Evolutionary conservation across 2,329 filamentous ascomycete genomes (phyloP), one percentile per base, ranked within the genome.

Genomic region (Aspergillus novoparasiticus): DNA sequence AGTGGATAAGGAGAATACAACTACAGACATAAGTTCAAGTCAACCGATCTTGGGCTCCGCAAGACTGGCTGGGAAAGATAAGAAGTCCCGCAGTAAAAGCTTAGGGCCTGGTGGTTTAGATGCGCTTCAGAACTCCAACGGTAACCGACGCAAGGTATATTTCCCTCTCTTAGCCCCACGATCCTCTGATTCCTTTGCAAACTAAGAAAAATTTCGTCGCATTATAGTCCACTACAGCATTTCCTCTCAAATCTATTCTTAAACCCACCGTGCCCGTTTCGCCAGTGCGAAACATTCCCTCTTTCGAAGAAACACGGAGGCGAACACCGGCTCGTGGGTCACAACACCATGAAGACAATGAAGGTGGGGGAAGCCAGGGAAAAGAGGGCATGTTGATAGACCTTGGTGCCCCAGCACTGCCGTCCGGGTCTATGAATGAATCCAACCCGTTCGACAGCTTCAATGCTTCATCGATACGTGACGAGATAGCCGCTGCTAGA

Each of bases 11-110:
- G 92, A 96, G 75, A 96, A 96, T 83, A 85, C 86, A 73, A 91
- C 89, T 3, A 80, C 89, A 50, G 89, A 92, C 69, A 77, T 90
- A 61, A 85, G 83, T 64, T 84, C 85, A 67, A 65, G 75, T 5
- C 74, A 73, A 55, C 58, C 69, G 11, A 69, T 70, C 14, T 70
- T 66, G 26, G 66, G 58, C 16, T 72, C 66, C 23, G 59, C 67
- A n/a, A 73, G 71, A 57, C 30, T 66, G 86, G 85, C 71, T 11
- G 74, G 69, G 36, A 75, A 75, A 58, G 79, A 80, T 45, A 85
- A 84, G 80, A 94, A 93, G 80, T 91, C 90, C 63, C 89, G 95
- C 68, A 97, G 94, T 80, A 98, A 97, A 83, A 98, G 94, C 80
- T 89, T 99, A 69, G 95, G 95, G 2, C 94, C 95, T 19, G 95